A percentile compares a stretch with the other conserved stretches of the same genome.
These are phyloP conservation scores for Boechera divaricarpa DNA, from an alignment of 345 rosid species.

Conservation along the genomic window DNA sequence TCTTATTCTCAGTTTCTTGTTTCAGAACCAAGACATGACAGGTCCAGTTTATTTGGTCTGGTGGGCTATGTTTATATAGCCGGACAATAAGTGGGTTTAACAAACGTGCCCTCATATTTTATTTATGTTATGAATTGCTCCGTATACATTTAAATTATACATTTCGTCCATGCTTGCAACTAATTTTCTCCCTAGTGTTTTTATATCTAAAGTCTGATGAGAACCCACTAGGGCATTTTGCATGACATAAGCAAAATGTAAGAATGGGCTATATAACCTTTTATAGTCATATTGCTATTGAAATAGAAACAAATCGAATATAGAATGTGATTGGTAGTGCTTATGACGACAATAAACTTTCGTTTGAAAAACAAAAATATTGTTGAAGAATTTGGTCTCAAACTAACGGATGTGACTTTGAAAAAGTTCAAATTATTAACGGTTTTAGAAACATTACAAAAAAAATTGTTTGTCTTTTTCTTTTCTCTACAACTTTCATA, in stretches of 20 bases:
- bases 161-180: background rate
- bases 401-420: background rate
- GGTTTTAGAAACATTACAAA: background rate
- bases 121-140: background rate
- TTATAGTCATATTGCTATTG: background rate
- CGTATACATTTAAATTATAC: background rate
- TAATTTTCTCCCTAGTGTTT: background rate
- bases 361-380: too few species aligned
- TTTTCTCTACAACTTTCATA: background rate
- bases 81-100: constrained; percentile 7
- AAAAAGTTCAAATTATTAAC: background rate
- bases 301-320: constrained; percentile 2
- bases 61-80: constrained; percentile 40
- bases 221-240: constrained; percentile 7
- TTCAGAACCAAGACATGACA: constrained; percentile 41
- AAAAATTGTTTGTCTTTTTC: background rate
- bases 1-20: constrained; percentile 22
- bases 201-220: background rate
- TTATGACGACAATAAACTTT: background rate
- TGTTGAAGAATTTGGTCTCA: background rate
- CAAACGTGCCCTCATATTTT: background rate
- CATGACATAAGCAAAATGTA: background rate
- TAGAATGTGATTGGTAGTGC: background rate
- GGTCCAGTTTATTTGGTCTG: constrained; percentile 43
- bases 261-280: background rate